Evolutionary conservation across 345 rosid species (phyloP).

Genomic region (Acer yangbiense): DNA sequence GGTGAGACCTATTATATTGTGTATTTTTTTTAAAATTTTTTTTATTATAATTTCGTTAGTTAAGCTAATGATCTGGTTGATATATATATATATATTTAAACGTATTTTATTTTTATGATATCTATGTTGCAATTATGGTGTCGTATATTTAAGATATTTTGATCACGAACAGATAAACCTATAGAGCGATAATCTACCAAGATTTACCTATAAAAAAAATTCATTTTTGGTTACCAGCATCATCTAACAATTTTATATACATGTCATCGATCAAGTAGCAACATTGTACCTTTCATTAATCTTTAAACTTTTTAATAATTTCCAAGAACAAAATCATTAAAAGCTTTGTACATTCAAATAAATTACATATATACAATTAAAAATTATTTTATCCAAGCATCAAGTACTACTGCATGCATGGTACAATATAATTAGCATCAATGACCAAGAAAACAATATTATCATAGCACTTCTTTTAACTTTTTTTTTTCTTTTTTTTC

Average conservation of each 20-base stretch:
- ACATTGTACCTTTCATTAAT: not conserved
- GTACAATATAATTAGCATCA: not conserved
- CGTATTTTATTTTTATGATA: no score
- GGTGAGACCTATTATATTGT: no score
- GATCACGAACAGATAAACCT: no score
- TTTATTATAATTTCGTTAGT: no score
- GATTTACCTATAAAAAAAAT: not conserved
- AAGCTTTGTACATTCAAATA: not conserved
- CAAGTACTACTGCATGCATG: not conserved
- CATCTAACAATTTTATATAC: no score
- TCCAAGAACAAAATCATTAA: not conserved
- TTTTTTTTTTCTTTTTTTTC: not conserved
- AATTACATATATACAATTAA: not conserved
- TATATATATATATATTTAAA: no score
- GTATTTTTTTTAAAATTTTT: no score
- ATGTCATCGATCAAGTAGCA: not conserved
- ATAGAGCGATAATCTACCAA: not conserved
- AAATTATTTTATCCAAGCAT: not conserved
- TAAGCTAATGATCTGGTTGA: no score
- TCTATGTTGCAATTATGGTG: no score
- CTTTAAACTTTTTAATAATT: not conserved
- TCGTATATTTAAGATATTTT: no score
- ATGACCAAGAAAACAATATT: not conserved
- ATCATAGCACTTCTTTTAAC: not conserved
- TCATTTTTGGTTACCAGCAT: not conserved